Base-by-base conservation (phyloP, 352 stramenopile species). In the Globisporangium okanoganense region DNA sequence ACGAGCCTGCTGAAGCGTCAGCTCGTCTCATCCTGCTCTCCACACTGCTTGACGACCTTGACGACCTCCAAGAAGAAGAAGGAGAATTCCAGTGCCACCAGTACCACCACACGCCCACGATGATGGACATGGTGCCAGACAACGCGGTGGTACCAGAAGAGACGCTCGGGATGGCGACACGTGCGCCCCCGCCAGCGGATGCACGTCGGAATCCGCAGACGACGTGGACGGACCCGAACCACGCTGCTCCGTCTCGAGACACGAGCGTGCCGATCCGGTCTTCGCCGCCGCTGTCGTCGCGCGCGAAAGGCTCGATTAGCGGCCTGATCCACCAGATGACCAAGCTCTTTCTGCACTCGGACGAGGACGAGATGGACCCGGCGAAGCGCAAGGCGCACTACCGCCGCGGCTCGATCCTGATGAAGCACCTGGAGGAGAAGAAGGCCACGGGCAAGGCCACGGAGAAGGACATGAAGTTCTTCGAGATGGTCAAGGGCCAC, bases 401-500 rank as follows among this genome's bases (percentile, higher is more conserved):
- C 57, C 77, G 82, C 3, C 82, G 79, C 44, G 82, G 82, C 10
- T 87, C 79, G 12, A 89, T 91, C 50, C 51, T 89, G 18, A 82
- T 92, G 51, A 81, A 81, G 58, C 82, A 92, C 55, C 60, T 92
- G 41, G 78, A 89, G 52, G 71, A 75, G 22, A 88, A 92, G 56
- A 78, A 87, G 33, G 75, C 73, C n/a, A 59, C 66, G 2, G 79
- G 77, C 6, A 69, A 78, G 35, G 82, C 78, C 9, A 89, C 77
- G 0, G 79, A 88, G 20, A 86, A 83, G 22, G 82, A 92, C 55
- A 79, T 86, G 70, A 92, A 92, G 66, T 92, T 92, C 52, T 89
- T 92, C 47, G 79, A 92, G 5, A 79, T 82, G 58, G 75, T 92
- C 44, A 92, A 92, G 56, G 74, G 69, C 16, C 70, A 80, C 20